These are phyloP conservation scores for Chlamydomonas sp. DNA, from an alignment of 139 green algal genomes.

Conservation along the genomic window DNA sequence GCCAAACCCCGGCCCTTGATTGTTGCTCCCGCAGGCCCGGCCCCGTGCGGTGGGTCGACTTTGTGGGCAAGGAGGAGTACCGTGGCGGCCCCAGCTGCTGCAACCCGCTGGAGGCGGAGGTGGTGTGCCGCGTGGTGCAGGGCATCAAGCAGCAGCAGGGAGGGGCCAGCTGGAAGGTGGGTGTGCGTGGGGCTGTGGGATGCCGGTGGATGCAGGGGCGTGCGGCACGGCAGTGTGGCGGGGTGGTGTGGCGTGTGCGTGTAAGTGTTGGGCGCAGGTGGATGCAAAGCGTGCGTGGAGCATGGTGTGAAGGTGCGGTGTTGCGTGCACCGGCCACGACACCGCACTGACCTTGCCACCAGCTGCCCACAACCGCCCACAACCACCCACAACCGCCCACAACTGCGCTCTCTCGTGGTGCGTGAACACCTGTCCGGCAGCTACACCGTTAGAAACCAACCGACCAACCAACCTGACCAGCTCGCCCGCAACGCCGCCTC, in stretches of 20 bases:
- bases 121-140: not conserved
- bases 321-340: too few relatives aligned
- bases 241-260: too few relatives aligned
- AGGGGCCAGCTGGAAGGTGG: slow-evolving; percentile 13
- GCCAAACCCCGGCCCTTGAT: not conserved
- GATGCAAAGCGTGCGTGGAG: too few relatives aligned
- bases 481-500: not conserved
- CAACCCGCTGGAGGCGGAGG: not conserved
- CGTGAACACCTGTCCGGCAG: too few relatives aligned
- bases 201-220: not conserved
- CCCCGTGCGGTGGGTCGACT: slow-evolving; percentile 6
- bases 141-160: not conserved
- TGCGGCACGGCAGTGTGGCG: too few relatives aligned
- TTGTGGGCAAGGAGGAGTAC: slow-evolving; percentile 7
- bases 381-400: too few relatives aligned
- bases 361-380: too few relatives aligned
- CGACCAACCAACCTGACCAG: not conserved
- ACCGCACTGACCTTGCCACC: too few relatives aligned
- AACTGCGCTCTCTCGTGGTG: too few relatives aligned
- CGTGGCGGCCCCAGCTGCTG: slow-evolving; percentile 1
- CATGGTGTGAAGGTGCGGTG: too few relatives aligned
- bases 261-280: too few relatives aligned
- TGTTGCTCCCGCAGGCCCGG: not conserved
- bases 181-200: not conserved
- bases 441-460: too few relatives aligned